Base-by-base conservation (phyloP, 1,284 basidiomycete species). In the Irpex sp. region DNA sequence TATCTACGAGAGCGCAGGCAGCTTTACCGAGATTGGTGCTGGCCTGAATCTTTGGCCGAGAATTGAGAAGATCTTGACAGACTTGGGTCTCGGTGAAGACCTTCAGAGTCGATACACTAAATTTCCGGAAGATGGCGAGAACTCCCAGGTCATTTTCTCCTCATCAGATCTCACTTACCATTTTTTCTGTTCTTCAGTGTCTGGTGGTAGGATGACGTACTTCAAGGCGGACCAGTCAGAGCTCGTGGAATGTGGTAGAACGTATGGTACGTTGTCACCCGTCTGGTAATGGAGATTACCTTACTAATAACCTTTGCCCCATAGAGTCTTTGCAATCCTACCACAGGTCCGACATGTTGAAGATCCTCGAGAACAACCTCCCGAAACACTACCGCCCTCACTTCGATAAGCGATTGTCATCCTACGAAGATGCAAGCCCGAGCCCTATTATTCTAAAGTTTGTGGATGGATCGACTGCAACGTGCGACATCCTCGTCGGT, bases 401-500 rank as follows among this genome's bases (percentile, higher is more conserved):
- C 60, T 71, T 75, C 4, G 69, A 69, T 12, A 80, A 79, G 62
- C 77, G 76, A 37, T 71, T 82, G 5, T 64, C 72, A 6, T 72
- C 73, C 0, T 81, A 78, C 64, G 65, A 61, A 9, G 67, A 68
- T 54, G 48, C 63, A n/a, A 47, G 21, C 10, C 12, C 58, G 0
- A 63, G 51, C 2, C 60, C 63, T 0, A 73, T 82, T 19, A 68
- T 63, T 5, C 66, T 84, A 16, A 62, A 69, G 14, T 84, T 84
- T 64, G 52, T 70, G 5, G 79, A 83, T 60, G 80, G 79, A 3
- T 69, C 75, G 1, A 71, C 69, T 0, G 74, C 77, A 2, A 68
- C 71, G 2, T 80, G 78, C 64, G 80, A 84, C 60, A 51, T 83
- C 9, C 73, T 83, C n/a, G 69, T 84, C 23, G 82, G 80, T 28